phyloP scores from a whole-genome alignment of 2,329 filamentous ascomycete genomes.

The Cercospora janseana region DNA sequence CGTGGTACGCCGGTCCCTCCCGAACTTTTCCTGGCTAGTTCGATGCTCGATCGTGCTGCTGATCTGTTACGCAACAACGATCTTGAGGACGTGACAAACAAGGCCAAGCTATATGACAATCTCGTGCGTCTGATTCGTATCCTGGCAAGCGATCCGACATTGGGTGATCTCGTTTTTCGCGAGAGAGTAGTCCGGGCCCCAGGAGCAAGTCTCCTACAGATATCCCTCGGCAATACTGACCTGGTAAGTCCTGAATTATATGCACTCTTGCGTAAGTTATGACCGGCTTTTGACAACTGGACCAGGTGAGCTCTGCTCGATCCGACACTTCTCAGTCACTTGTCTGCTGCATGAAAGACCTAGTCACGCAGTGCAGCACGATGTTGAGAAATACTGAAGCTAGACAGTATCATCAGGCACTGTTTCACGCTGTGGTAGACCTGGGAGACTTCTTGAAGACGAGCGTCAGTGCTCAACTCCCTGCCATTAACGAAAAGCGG shows the following conservation, averaged over 20 bases:
- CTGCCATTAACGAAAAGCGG: conserved; percentile 16
- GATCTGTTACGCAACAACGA: conserved; percentile 46
- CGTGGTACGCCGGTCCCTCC: conserved; percentile 33
- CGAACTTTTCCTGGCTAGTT: conserved; percentile 39
- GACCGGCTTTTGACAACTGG: too few relatives aligned
- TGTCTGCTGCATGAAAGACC: conserved; percentile 31
- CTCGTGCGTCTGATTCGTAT: conserved; percentile 44
- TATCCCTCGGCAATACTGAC: conserved; percentile 34
- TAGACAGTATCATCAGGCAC: conserved; percentile 28
- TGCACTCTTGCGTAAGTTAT: too few relatives aligned
- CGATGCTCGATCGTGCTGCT: conserved; percentile 40
- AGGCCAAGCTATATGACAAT: conserved; percentile 40
- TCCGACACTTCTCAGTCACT: conserved; percentile 30
- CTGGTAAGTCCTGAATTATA: too few relatives aligned
- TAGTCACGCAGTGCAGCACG: conserved; percentile 37
- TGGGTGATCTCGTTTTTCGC: conserved; percentile 36
- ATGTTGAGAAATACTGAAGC: conserved; percentile 30
- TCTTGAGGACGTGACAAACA: conserved; percentile 39
- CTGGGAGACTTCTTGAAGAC: conserved; percentile 13
- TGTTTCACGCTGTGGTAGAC: conserved; percentile 15
- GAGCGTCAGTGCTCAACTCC: background rate
- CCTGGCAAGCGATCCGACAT: conserved; percentile 37
- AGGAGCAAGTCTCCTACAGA: conserved; percentile 39
- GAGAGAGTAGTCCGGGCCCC: conserved; percentile 39
- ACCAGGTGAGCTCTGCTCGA: conserved; percentile 13